phyloP scores from a whole-genome alignment of 352 stramenopile species.

The Globisporangium paroecandrum region DNA sequence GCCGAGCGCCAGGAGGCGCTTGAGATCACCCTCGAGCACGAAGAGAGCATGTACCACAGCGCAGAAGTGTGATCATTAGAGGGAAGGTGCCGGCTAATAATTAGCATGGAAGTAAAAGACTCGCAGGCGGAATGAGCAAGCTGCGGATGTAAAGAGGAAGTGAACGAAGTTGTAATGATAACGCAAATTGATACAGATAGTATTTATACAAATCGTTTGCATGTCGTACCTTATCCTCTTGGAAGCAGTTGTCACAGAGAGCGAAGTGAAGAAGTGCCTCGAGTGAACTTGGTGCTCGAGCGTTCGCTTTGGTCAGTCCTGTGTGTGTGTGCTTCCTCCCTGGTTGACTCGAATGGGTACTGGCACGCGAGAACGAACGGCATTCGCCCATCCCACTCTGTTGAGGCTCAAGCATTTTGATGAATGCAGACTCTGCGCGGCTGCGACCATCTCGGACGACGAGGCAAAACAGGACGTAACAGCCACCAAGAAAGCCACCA shows the following conservation, averaged over 20 bases:
- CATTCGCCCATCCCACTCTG: not conserved
- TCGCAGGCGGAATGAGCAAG: not conserved
- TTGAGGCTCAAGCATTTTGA: not conserved
- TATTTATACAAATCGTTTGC: not conserved
- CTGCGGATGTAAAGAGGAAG: not conserved
- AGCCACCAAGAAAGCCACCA: not conserved
- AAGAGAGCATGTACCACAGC: conserved; percentile 15
- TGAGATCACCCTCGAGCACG: conserved; percentile 10
- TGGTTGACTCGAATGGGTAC: too few relatives aligned
- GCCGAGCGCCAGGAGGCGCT: conserved; percentile 16
- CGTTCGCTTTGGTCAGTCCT: too few relatives aligned
- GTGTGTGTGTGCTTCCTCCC: too few relatives aligned
- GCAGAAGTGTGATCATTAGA: not conserved
- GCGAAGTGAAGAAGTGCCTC: too few relatives aligned
- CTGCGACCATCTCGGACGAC: not conserved
- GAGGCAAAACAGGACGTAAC: not conserved
- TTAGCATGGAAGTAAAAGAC: not conserved
- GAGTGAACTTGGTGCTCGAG: too few relatives aligned
- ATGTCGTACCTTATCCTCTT: too few relatives aligned
- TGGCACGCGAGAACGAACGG: not conserved
- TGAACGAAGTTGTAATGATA: not conserved
- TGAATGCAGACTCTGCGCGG: not conserved
- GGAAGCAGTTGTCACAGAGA: too few relatives aligned
- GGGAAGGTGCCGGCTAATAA: too few relatives aligned
- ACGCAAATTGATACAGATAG: not conserved